A percentile compares a stretch with the other conserved stretches of the same genome.
These are phyloP conservation scores for Stenogyne calaminthoides DNA, from an alignment of 305 asterid genomes.

Conservation along the genomic window DNA sequence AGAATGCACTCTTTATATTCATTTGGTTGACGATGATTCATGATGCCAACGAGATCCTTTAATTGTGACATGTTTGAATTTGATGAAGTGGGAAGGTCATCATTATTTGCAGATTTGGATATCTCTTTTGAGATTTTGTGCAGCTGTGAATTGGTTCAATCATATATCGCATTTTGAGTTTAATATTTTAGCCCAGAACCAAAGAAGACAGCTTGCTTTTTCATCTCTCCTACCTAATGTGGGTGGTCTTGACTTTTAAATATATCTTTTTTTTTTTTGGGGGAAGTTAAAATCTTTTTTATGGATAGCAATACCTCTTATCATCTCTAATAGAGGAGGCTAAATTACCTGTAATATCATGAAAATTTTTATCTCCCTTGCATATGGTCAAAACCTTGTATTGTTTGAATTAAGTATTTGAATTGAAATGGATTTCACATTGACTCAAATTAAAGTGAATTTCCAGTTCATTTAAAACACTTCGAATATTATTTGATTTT, in stretches of 20 bases:
- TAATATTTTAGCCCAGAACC: background rate
- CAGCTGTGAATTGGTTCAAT: background rate
- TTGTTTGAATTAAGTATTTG: too few species aligned
- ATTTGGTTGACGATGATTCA: background rate
- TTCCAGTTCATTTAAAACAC: background rate
- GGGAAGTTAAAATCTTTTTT: background rate
- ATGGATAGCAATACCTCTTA: background rate
- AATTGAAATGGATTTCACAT: too few species aligned
- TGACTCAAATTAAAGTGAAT: background rate
- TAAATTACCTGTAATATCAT: background rate
- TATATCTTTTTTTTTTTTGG: background rate
- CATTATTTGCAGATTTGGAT: background rate
- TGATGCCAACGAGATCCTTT: slow-evolving; percentile 1
- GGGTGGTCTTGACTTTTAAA: slow-evolving; percentile 13
- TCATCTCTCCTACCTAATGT: slow-evolving; percentile 28
- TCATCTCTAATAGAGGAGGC: background rate
- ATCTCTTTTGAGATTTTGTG: background rate
- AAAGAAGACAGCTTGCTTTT: slow-evolving; percentile 22
- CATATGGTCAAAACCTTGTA: too few species aligned
- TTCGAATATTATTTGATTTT: background rate
- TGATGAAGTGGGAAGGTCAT: slow-evolving; percentile 21
- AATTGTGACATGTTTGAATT: slow-evolving; percentile 11
- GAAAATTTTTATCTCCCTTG: background rate
- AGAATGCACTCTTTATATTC: background rate
- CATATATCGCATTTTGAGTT: slow-evolving; percentile 2